Conservation (phyloP, 192 early-diverging fungal genomes). For the Coemansia sp. region DNA sequence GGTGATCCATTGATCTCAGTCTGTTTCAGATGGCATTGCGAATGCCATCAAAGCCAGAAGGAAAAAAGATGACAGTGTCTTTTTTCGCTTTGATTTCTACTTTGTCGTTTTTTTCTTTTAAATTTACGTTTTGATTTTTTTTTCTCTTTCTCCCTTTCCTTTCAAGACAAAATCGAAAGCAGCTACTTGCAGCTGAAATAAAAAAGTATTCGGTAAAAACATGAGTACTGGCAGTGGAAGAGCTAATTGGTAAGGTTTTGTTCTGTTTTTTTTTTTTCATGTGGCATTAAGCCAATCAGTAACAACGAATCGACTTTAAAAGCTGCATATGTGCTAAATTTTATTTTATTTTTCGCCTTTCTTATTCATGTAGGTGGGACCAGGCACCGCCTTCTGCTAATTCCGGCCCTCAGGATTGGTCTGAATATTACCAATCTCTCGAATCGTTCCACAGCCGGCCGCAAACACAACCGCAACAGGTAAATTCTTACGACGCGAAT, state of each 20-base stretch:
- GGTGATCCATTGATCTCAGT: no score
- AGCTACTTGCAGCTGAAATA: not conserved
- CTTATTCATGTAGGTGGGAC: slow-evolving; percentile 35
- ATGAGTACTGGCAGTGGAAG: slow-evolving; percentile 1
- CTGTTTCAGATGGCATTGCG: no score
- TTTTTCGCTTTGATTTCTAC: not conserved
- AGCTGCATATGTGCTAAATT: no score
- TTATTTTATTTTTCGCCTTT: not conserved
- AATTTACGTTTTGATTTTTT: not conserved
- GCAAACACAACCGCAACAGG: slow-evolving; percentile 12
- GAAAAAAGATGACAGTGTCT: no score
- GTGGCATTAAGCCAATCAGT: no score
- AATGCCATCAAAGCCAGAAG: no score
- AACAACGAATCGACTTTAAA: no score
- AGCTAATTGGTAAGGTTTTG: slow-evolving; percentile 17
- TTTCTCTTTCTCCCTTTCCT: not conserved
- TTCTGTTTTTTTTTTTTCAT: not conserved
- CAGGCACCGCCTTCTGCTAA: slow-evolving; percentile 13
- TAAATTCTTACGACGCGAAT: not conserved
- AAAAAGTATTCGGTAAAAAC: not conserved
- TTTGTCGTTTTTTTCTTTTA: not conserved
- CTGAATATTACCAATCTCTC: slow-evolving; percentile 47
- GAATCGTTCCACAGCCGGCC: slow-evolving; percentile 42
- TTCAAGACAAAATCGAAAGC: not conserved
- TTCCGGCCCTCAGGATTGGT: slow-evolving; percentile 34